Conservation (phyloP, 2,329 filamentous ascomycete species). For the Penicillium sumatraense region DNA sequence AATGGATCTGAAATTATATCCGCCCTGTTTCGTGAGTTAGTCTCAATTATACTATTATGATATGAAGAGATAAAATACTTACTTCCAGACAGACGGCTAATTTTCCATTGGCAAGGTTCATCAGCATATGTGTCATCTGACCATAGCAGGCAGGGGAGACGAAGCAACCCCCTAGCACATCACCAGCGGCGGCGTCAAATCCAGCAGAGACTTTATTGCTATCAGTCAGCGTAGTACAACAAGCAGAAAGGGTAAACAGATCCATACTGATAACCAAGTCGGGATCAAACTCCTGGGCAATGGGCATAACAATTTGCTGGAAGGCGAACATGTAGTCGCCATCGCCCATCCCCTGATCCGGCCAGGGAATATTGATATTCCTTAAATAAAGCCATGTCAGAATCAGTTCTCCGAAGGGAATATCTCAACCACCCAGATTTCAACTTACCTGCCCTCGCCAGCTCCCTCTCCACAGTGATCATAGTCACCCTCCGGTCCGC, state of each 20-base stretch:
- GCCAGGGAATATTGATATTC: conserved; percentile 74
- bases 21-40: conserved; percentile 58
- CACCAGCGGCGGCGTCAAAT: conserved; percentile 93
- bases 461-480: conserved; percentile 62
- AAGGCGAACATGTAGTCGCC: conserved; percentile 97
- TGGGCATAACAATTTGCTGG: conserved; percentile 94
- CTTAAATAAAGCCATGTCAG: too few relatives aligned
- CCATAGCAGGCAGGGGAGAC: conserved; percentile 91
- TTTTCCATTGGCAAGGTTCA: conserved; percentile 88
- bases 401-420: not conserved
- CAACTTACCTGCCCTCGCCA: conserved; percentile 59
- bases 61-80: not conserved
- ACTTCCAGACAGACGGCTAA: conserved; percentile 87
- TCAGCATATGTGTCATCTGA: conserved; percentile 99
- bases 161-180: conserved; percentile 89
- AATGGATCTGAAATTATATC: conserved; percentile 92
- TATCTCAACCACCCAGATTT: too few relatives aligned
- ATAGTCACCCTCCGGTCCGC: conserved; percentile 61
- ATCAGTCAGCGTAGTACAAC: too few relatives aligned
- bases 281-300: conserved; percentile 89
- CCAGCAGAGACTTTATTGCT: conserved; percentile 73
- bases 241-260: not conserved
- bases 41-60: not conserved
- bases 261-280: conserved; percentile 81
- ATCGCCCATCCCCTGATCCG: conserved; percentile 79